Conservation (phyloP, 768 basidiomycete species). For the Lentinula boryana region DNA sequence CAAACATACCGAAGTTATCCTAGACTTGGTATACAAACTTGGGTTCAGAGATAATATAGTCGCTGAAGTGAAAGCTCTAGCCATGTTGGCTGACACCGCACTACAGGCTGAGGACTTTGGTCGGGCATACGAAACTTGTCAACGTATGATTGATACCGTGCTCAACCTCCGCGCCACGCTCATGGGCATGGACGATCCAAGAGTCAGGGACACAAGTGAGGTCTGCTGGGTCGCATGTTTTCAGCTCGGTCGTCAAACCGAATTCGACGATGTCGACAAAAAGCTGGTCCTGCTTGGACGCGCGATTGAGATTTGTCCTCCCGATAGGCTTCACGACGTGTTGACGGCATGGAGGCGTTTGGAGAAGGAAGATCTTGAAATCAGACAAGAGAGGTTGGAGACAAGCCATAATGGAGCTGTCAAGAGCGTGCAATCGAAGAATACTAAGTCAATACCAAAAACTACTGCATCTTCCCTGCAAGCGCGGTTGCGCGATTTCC, state of each 20-base stretch:
- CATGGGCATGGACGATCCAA: slow-evolving; percentile 26
- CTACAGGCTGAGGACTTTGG: slow-evolving; percentile 76
- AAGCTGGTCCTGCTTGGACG: slow-evolving; percentile 71
- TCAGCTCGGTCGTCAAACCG: slow-evolving; percentile 79
- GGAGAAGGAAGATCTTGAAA: slow-evolving; percentile 58
- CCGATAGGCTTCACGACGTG: slow-evolving; percentile 74
- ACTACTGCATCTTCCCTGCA: slow-evolving; percentile 49
- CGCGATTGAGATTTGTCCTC: slow-evolving; percentile 82
- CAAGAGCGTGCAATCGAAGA: slow-evolving; percentile 4
- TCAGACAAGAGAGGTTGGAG: slow-evolving; percentile 38
- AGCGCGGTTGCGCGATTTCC: slow-evolving; percentile 57
- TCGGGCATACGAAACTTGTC: slow-evolving; percentile 64
- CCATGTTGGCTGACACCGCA: slow-evolving; percentile 89
- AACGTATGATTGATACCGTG: slow-evolving; percentile 65
- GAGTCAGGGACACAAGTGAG: slow-evolving; percentile 57
- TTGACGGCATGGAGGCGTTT: slow-evolving; percentile 70
- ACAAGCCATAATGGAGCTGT: slow-evolving; percentile 14
- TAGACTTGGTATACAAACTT: slow-evolving; percentile 86
- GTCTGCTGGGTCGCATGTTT: slow-evolving; percentile 90
- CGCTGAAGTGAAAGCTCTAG: slow-evolving; percentile 78
- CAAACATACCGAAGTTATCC: slow-evolving; percentile 86
- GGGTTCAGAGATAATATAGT: slow-evolving; percentile 67
- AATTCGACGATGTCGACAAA: slow-evolving; percentile 61
- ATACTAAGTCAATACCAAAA: slow-evolving; percentile 12
- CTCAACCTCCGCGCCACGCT: slow-evolving; percentile 36